These are phyloP conservation scores for Petunia hybrid DNA, from an alignment of 305 asterid species.

Conservation along the genomic window DNA sequence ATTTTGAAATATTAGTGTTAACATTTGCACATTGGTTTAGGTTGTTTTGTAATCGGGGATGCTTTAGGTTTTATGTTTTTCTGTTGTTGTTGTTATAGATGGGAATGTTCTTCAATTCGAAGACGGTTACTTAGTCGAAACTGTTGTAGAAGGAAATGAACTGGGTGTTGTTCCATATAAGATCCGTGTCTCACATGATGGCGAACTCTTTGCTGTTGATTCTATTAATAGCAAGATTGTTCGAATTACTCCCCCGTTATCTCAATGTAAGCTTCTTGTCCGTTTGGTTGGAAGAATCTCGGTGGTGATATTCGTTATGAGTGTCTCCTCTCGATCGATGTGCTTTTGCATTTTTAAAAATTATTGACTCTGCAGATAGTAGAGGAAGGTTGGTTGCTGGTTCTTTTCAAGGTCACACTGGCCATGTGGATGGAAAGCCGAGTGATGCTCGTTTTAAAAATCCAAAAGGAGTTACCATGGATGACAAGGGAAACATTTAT, in stretches of 20 bases:
- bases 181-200: conserved; percentile 82
- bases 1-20: background rate
- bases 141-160: conserved; percentile 90
- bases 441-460: conserved; percentile 91
- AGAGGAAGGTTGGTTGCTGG: conserved; percentile 97
- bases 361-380: conserved; percentile 62
- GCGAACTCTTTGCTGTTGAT: conserved; percentile 96
- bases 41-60: background rate
- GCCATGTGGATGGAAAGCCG: conserved; percentile 98
- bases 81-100: conserved; percentile 54
- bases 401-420: conserved; percentile 90
- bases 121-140: conserved; percentile 93
- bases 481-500: conserved; percentile 94
- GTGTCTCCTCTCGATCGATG: background rate
- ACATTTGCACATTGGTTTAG: background rate
- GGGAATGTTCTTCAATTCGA: conserved; percentile 84
- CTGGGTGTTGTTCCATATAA: conserved; percentile 83
- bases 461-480: conserved; percentile 92
- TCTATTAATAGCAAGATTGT: conserved; percentile 84
- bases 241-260: conserved; percentile 86
- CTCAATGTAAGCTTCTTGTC: conserved; percentile 69
- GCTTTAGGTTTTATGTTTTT: background rate
- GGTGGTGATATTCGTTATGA: background rate
- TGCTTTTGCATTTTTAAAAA: background rate
- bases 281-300: background rate